These are phyloP conservation scores for Tolypocladium endophyticum DNA, from an alignment of 2,329 filamentous ascomycete genomes.

Conservation along the genomic window DNA sequence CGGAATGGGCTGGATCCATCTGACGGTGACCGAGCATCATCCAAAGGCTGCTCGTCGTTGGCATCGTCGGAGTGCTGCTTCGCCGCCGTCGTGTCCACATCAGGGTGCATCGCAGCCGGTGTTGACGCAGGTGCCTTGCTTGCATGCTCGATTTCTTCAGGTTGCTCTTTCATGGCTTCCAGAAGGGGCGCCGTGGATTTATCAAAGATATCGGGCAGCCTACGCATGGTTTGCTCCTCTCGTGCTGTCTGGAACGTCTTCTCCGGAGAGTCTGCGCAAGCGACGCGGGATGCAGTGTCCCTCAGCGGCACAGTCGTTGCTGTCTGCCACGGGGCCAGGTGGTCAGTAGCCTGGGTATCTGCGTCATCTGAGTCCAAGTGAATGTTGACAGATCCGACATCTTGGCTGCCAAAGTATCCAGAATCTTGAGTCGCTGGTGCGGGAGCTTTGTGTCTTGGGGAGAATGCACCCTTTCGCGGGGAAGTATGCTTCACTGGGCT, in stretches of 20 bases:
- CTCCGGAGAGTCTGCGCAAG: conserved; percentile 20
- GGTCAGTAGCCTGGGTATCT: conserved; percentile 9
- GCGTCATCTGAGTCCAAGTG: conserved; percentile 12
- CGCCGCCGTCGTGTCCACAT: neutral
- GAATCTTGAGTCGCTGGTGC: conserved; percentile 39
- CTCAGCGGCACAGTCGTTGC: conserved; percentile 8
- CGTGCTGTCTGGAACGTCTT: conserved; percentile 31
- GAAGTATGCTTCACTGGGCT: conserved; percentile 22
- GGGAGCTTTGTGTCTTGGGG: conserved; percentile 16
- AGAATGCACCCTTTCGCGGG: conserved; percentile 17
- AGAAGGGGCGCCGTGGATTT: neutral
- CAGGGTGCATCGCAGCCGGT: neutral
- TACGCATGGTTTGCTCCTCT: conserved; percentile 29
- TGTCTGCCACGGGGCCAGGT: conserved; percentile 8
- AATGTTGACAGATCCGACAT: conserved; percentile 17
- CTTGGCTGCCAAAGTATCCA: conserved; percentile 61
- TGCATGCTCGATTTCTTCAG: neutral
- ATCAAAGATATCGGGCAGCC: conserved; percentile 5
- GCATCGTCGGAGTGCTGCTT: neutral
- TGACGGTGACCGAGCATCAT: conserved; percentile 50
- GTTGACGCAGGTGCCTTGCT: neutral
- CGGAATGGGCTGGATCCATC: conserved; percentile 66
- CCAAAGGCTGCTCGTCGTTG: conserved; percentile 9
- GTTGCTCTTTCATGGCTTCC: neutral
- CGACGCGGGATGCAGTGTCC: conserved; percentile 12